Evolutionary conservation across 2,329 filamentous ascomycete species (phyloP).

Genomic region (Colletotrichum theobromicola): DNA sequence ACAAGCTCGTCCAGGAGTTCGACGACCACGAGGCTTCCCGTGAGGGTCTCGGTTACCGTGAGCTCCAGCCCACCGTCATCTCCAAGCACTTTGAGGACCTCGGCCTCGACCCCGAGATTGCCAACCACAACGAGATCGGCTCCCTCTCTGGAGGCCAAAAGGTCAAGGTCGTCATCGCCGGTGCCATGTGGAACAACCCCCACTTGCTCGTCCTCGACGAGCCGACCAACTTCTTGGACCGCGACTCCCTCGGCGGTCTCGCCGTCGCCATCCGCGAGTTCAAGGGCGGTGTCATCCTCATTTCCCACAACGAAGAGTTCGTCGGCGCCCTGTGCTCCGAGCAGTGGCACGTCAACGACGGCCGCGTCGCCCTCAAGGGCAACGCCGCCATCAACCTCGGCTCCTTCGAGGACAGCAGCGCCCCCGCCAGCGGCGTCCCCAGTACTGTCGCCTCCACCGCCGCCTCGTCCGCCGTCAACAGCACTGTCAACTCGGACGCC

Average conservation of each 20-base stretch:
- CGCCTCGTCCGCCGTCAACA: constrained; percentile 59
- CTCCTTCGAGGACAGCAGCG: constrained; percentile 82
- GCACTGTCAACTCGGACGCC: constrained; percentile 67
- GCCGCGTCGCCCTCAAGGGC: constrained; percentile 84
- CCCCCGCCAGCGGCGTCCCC: constrained; percentile 58
- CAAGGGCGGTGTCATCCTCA: constrained; percentile 98
- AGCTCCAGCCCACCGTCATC: constrained; percentile 91
- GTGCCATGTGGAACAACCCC: constrained; percentile 98
- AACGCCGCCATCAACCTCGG: constrained; percentile 75
- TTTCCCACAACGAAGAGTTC: constrained; percentile 99
- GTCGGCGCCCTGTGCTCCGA: constrained; percentile 94
- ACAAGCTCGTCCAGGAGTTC: constrained; percentile 95
- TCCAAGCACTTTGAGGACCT: constrained; percentile 98
- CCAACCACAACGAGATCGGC: constrained; percentile 98
- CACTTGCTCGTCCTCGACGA: constrained; percentile 97
- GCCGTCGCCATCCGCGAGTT: constrained; percentile 98
- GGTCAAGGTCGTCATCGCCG: constrained; percentile 97
- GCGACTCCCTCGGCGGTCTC: constrained; percentile 93
- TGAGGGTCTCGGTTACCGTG: constrained; percentile 94
- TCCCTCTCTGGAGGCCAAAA: constrained; percentile 97
- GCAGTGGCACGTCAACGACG: constrained; percentile 93
- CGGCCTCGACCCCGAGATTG: constrained; percentile 95
- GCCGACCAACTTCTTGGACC: constrained; percentile 98
- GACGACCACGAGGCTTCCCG: constrained; percentile 99
- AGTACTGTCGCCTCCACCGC: constrained; percentile 66